Base-by-base conservation (phyloP, 164 flowering plant genomes). In the Brasenia schreberi region DNA sequence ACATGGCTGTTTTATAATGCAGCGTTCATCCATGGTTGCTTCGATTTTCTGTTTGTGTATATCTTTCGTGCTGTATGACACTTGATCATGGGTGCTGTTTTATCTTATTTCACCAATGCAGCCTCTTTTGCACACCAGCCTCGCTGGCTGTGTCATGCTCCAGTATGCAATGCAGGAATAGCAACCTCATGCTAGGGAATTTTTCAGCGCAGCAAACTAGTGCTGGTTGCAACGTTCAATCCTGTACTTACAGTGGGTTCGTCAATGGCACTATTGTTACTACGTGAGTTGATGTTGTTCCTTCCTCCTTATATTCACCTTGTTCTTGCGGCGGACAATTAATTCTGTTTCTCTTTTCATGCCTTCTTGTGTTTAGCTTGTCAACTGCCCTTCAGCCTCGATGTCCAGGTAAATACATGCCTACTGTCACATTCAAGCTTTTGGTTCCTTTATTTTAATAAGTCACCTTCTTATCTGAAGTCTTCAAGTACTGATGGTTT, bases 171-270 rank as follows among this genome's bases (percentile, higher is more conserved):
- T 95, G 99, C 75, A 80, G 66, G 65, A 85, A 82, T 67, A 90
- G 96, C 63, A 90, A 89, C 67, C 90, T 95, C 67, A 89, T 88
- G 87, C 77, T 95, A 6, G 99, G 99, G 67, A 92, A 92, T 72
- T 65, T 76, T 16, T 87, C 92, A 0, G 43, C 67, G 0, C 87
- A 87, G 67, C 88, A 78, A 67, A 78, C 83, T 19, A 73, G 84
- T 70, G 97, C 70, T 59, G 99, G 97, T 53, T 95, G 97, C 82
- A 92, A 82, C 76, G 94, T 95, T 59, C 86, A 88, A 33, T 76
- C 97, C 42, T 92, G 97, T 76, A 69, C 72, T 42, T 95, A 92
- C 75, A 77, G 75, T 71, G 97, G 99, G 42, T 84, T 70, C 75
- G 89, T 80, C 44, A 95, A 95, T 78, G 95, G 93, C 65, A 80